Evolutionary conservation across 2,329 filamentous ascomycete genomes (phyloP).

Genomic region (Penicillium sp.): DNA sequence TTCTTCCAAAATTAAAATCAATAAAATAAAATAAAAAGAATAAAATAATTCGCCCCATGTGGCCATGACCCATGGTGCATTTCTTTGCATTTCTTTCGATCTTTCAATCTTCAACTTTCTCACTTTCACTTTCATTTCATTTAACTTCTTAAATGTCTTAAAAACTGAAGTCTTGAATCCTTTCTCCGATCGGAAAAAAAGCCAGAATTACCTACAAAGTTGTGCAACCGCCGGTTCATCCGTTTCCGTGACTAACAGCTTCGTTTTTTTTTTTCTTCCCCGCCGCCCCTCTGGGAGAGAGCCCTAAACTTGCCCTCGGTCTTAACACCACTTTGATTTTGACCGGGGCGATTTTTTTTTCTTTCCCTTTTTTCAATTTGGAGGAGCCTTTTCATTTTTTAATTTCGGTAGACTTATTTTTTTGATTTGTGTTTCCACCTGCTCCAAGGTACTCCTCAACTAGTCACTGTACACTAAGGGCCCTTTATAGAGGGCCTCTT

Average conservation of each 20-base stretch:
- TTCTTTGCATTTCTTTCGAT: neutral
- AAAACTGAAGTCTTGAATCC: neutral
- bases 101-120: neutral
- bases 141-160: neutral
- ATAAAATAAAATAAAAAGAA: neutral
- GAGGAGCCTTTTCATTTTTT: constrained; percentile 30
- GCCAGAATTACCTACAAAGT: neutral
- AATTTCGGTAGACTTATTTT: constrained; percentile 15
- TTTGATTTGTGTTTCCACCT: constrained; percentile 16
- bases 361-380: constrained; percentile 28
- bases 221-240: constrained; percentile 20
- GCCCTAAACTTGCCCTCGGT: constrained; percentile 16
- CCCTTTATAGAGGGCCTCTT: constrained; percentile 30
- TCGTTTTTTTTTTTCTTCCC: constrained; percentile 22
- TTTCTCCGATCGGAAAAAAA: neutral
- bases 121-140: neutral
- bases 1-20: neutral
- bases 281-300: constrained; percentile 26
- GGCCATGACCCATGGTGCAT: constrained; percentile 10
- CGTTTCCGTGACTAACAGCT: constrained; percentile 40
- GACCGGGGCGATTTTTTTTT: constrained; percentile 22
- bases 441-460: constrained; percentile 11
- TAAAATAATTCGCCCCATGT: constrained; percentile 12
- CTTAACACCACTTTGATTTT: constrained; percentile 17
- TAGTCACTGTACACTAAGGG: constrained; percentile 13